Conservation (phyloP, 352 stramenopile species). For the Globisporangium paddicum region DNA sequence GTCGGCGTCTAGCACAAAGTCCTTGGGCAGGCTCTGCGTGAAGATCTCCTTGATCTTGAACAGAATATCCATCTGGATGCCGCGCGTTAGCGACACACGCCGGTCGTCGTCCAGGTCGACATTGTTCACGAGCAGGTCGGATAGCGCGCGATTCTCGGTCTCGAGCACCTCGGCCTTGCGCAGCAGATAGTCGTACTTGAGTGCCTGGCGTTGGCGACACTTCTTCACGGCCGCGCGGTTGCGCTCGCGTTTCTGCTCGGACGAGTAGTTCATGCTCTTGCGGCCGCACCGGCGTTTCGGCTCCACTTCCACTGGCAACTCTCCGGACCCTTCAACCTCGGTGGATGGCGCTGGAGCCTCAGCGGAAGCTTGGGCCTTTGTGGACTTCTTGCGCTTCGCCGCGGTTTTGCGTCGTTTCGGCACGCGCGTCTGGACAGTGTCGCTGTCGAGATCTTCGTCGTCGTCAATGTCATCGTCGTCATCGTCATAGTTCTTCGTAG, state of each 20-base stretch:
- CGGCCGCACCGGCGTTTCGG: slow-evolving; percentile 71
- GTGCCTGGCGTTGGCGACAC: slow-evolving; percentile 70
- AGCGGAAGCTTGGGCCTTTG: not conserved
- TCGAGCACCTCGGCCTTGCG: slow-evolving; percentile 65
- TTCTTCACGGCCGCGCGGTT: slow-evolving; percentile 85
- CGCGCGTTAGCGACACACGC: slow-evolving; percentile 58
- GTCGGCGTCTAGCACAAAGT: slow-evolving; percentile 81
- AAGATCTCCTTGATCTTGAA: slow-evolving; percentile 89
- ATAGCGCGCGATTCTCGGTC: slow-evolving; percentile 64
- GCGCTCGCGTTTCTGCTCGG: slow-evolving; percentile 76
- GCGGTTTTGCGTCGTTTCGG: not conserved
- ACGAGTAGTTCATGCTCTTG: slow-evolving; percentile 87
- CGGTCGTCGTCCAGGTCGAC: slow-evolving; percentile 51
- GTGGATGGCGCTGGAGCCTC: not conserved
- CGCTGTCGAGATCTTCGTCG: not conserved
- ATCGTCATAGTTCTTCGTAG: not conserved
- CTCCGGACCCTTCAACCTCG: not conserved
- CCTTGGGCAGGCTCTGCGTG: slow-evolving; percentile 77
- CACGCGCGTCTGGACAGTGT: not conserved
- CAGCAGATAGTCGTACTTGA: slow-evolving; percentile 78
- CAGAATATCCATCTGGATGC: slow-evolving; percentile 85
- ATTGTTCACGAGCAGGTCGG: slow-evolving; percentile 73
- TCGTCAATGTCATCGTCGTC: slow-evolving; percentile 6
- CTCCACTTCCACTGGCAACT: not conserved
- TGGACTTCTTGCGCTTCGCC: slow-evolving; percentile 6